A percentile compares a stretch with the other conserved stretches of the same genome.
Conservation (phyloP, 768 basidiomycete genomes). For the Tulasnella sp. region DNA sequence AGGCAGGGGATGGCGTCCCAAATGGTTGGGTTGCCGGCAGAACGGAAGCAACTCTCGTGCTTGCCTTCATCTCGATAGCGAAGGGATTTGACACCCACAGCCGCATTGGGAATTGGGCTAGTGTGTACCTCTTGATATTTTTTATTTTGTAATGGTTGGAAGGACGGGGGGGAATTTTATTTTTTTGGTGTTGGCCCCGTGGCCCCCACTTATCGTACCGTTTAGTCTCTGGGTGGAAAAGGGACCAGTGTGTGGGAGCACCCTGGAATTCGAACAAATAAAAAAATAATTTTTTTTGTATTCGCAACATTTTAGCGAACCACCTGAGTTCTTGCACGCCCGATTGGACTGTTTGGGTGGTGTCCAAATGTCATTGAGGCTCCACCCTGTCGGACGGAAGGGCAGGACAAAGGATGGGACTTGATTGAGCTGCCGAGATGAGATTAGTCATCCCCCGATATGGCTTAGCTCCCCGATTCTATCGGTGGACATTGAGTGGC, state of each 20-base stretch:
- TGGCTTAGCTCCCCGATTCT: neutral
- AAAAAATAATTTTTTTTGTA: neutral
- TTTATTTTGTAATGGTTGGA: neutral
- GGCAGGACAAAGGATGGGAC: conserved; percentile 7
- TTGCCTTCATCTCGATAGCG: conserved; percentile 6
- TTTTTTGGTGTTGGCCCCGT: neutral
- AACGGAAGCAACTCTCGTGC: neutral
- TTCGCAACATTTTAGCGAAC: neutral
- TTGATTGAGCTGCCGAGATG: conserved; percentile 13
- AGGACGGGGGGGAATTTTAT: neutral
- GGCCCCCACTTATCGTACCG: neutral
- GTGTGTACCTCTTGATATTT: neutral
- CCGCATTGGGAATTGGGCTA: neutral
- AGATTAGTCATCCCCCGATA: conserved; percentile 2
- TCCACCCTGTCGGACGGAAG: neutral
- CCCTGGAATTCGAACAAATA: neutral
- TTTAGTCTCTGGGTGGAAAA: conserved; percentile 1
- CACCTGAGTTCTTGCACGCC: neutral
- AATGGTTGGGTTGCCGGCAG: neutral
- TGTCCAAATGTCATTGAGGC: conserved; percentile 3
- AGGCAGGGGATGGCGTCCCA: conserved; percentile 8
- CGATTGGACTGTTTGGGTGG: neutral
- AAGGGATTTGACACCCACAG: neutral
- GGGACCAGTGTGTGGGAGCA: neutral
- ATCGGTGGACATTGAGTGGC: conserved; percentile 16